These are phyloP conservation scores for Hygrophorus russula DNA, from an alignment of 768 basidiomycete genomes.

Conservation along the genomic window DNA sequence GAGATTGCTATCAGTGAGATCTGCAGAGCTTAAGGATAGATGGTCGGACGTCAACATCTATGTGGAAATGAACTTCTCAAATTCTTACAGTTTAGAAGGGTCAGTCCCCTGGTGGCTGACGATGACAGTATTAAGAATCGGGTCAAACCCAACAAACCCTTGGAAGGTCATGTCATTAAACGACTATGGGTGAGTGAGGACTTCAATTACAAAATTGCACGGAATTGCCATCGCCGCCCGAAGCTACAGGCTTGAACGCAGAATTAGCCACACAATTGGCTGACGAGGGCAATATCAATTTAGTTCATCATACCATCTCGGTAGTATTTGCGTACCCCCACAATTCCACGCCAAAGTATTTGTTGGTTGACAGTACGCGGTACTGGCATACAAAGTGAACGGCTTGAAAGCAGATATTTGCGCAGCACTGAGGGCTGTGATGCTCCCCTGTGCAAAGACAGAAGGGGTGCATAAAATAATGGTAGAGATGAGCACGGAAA, in stretches of 20 bases:
- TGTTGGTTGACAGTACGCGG: slow-evolving; percentile 6
- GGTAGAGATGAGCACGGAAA: too few species aligned
- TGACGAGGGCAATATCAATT: neutral
- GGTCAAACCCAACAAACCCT: slow-evolving; percentile 21
- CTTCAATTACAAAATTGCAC: slow-evolving; percentile 27
- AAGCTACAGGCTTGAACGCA: slow-evolving; percentile 25
- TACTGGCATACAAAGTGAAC: slow-evolving; percentile 12
- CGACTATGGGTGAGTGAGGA: neutral
- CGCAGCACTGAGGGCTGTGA: slow-evolving; percentile 25
- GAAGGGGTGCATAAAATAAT: too few species aligned
- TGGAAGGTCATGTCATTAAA: neutral
- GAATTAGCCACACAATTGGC: slow-evolving; percentile 7
- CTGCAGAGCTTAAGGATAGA: slow-evolving; percentile 18
- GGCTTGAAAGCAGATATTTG: slow-evolving; percentile 33
- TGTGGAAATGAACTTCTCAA: slow-evolving; percentile 4
- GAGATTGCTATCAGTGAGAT: slow-evolving; percentile 26
- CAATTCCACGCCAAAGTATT: slow-evolving; percentile 5
- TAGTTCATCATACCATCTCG: neutral
- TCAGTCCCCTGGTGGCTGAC: slow-evolving; percentile 35
- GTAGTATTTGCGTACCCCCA: slow-evolving; percentile 2
- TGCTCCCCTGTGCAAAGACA: slow-evolving; percentile 17
- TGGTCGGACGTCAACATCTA: neutral
- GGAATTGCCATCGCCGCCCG: slow-evolving; percentile 30
- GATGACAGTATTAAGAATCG: slow-evolving; percentile 24
- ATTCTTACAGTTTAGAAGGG: slow-evolving; percentile 19